Percentiles rank a stretch among this genome's conserved stretches.
Evolutionary conservation across 2,329 filamentous ascomycete species (phyloP).

Genomic region (Dothideomycetes sp.): DNA sequence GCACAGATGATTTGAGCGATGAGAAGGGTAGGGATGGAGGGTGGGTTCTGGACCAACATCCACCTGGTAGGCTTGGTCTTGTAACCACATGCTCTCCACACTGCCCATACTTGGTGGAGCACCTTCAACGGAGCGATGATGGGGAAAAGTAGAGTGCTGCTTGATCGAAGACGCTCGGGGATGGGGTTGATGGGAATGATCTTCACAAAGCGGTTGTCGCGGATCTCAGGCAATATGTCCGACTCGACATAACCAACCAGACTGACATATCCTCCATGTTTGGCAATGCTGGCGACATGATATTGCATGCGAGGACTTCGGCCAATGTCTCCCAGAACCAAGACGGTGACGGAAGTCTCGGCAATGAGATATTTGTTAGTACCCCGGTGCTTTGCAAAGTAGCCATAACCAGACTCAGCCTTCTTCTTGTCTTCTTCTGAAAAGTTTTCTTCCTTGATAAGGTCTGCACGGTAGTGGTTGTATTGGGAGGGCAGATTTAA

Average conservation of each 20-base stretch:
- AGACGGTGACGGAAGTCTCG: conserved; percentile 57
- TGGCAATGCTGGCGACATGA: conserved; percentile 84
- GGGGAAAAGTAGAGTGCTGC: conserved; percentile 63
- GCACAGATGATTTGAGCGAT: conserved; percentile 63
- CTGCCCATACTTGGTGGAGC: conserved; percentile 62
- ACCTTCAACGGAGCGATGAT: conserved; percentile 75
- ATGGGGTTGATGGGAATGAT: conserved; percentile 60
- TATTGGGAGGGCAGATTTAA: conserved; percentile 44
- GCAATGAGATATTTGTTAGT: conserved; percentile 17
- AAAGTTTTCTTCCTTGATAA: conserved; percentile 17
- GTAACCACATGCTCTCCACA: conserved; percentile 66
- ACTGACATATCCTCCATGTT: conserved; percentile 67
- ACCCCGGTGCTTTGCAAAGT: conserved; percentile 16
- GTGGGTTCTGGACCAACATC: conserved; percentile 88
- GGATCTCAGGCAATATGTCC: conserved; percentile 65
- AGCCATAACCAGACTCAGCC: conserved; percentile 19
- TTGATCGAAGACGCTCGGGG: conserved; percentile 55
- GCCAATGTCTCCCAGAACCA: conserved; percentile 91
- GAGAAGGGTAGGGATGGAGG: conserved; percentile 81
- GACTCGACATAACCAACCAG: conserved; percentile 87
- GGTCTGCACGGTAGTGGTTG: conserved; percentile 23
- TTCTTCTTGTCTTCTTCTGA: conserved; percentile 16
- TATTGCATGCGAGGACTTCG: conserved; percentile 98
- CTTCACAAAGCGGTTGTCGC: conserved; percentile 55
- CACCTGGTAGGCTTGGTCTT: conserved; percentile 62